Base-by-base conservation (phyloP, 768 basidiomycete genomes). In the Suillus cothurnatus region DNA sequence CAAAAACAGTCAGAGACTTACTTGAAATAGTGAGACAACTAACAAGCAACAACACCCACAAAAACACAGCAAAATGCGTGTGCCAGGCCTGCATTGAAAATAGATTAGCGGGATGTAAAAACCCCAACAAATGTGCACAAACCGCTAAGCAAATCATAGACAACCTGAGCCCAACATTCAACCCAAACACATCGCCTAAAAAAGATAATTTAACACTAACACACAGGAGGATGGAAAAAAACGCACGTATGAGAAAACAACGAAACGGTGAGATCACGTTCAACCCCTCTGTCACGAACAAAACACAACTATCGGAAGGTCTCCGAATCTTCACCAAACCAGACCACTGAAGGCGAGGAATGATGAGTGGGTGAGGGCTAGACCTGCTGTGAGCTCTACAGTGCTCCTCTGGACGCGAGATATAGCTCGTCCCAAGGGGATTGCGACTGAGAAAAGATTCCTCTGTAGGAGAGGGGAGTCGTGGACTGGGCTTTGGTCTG, bases 151-250 rank as follows among this genome's bases (percentile, higher is more conserved):
- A 45, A 3, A 64, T 58, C 23, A 17, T 64, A 6, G 9, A 12
- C 1, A 49, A 32, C 32, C 39, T 59, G 6, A 41, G 31, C 0
- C 56, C 41, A 6, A 39, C 26, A 32, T 64, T 45, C 21, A 56
- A 57, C 41, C 63, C 41, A n/a, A 5, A 12, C 17, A 8, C 61
- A n/a, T 9, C 31, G n/a, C 36, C 61, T 5, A 6, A 41, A 4
- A 65, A 59, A 6, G 67, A 67, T 3, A 2, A 34, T 0, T 49
- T 65, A 11, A 55, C 61, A 0, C 56, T 67, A 6, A 67, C 61
- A 0, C 67, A 67, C 39, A 12, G 11, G 1, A 1, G 64, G 3
- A 52, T 15, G 8, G 61, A 67, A 15, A 67, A 67, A 28, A 67
- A 65, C 21, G 19, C 17, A 6, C 15, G 39, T 6, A 6, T 41